phyloP scores from a whole-genome alignment of 148 eudicot species.

The Camellia japonica region DNA sequence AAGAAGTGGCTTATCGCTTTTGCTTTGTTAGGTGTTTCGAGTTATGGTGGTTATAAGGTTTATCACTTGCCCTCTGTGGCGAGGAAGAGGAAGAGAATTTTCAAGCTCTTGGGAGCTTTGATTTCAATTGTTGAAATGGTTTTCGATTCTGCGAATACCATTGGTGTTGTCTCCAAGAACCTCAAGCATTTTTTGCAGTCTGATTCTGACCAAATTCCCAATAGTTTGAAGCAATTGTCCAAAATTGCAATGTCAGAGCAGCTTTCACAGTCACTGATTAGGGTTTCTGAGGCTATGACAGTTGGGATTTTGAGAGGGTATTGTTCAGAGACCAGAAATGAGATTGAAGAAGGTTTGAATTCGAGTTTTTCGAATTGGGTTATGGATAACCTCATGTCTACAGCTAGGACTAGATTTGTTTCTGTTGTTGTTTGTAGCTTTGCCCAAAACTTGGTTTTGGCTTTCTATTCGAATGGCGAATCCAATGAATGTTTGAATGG shows the following conservation, averaged over 20 bases:
- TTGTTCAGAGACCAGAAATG: constrained; percentile 21
- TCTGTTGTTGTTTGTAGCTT: constrained; percentile 78
- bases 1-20: constrained; percentile 52
- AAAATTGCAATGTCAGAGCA: too few species aligned
- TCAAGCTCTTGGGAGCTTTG: too few species aligned
- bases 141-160: too few species aligned
- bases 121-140: constrained; percentile 3
- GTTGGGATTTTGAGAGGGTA: too few species aligned
- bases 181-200: too few species aligned
- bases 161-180: too few species aligned
- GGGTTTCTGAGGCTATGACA: too few species aligned
- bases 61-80: too few species aligned
- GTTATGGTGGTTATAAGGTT: constrained; percentile 57
- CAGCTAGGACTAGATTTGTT: constrained; percentile 69
- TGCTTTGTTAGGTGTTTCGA: constrained; percentile 53
- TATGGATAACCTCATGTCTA: constrained; percentile 54
- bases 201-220: too few species aligned
- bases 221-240: too few species aligned
- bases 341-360: constrained; percentile 26
- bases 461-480: constrained; percentile 33
- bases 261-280: too few species aligned
- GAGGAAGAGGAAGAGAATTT: too few species aligned
- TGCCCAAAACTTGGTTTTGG: constrained; percentile 75
- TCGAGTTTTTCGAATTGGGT: constrained; percentile 43
- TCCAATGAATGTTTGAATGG: constrained; percentile 19